Evolutionary conservation across 1,284 basidiomycete species (phyloP), one percentile per base, ranked within the genome.

Genomic region (Earliella scabrosa): DNA sequence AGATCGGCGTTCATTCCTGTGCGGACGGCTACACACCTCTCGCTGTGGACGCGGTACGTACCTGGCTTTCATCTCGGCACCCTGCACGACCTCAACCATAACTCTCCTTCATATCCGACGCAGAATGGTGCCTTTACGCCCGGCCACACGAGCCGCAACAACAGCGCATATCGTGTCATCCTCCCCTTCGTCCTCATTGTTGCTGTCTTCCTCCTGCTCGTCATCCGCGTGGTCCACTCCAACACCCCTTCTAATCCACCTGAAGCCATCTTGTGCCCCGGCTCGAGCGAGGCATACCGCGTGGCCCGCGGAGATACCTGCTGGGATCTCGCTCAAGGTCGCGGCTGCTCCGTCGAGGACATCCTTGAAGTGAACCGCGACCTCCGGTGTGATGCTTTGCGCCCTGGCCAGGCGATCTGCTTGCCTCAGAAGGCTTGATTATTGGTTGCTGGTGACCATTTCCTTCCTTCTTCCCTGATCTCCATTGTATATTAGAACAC

Each of bases 141-240:
- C 14, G 38, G 58, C 9, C 55, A 50, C 26, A 60, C 50, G 48
- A 32, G 40, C 66, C 56, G 60, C 38, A 54, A 52, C 68, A 67
- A 62, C 59, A 73, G 46, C 53, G 75, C 85, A 10, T 89, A 89
- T 66, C 80, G 83, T 32, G 80, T 85, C 2, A 75, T 90, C 4
- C 85, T 89, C 64, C 88, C 88, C 14, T 91, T 90, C 76, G 83
- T 90, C 73, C 81, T 90, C 58, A 80, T 89, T 41, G 76, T 91
- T 51, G 80, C 80, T 16, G 86, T 86, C 54, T 63, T 83, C 36
- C 78, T 91, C 29, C 77, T 91, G 5, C 80, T 90, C 57, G 74
- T 87, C 56, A 86, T 83, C 79, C 83, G 86, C 18, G 77, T 89
- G 46, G 73, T 85, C 63, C 82, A 59, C 80, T 82, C 35, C 68